A percentile compares a stretch with the other conserved stretches of the same genome.
These are phyloP conservation scores for Sporothrix phasma DNA, from an alignment of 2,329 filamentous ascomycete species.

Conservation along the genomic window DNA sequence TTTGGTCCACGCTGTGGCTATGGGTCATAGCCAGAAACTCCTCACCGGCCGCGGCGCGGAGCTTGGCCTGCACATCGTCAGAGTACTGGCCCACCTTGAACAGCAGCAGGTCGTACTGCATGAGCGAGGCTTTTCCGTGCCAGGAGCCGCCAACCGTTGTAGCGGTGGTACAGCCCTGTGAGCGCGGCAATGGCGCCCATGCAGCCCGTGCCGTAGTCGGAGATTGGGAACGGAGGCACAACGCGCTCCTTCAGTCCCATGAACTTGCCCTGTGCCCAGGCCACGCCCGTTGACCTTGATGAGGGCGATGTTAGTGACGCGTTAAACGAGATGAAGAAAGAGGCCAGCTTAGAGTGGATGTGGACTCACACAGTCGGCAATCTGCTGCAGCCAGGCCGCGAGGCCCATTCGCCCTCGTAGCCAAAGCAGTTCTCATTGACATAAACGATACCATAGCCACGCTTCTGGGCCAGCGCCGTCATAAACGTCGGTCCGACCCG, in stretches of 20 bases:
- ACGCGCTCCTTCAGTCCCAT: slow-evolving; percentile 54
- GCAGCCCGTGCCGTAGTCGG: slow-evolving; percentile 61
- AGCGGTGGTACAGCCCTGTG: slow-evolving; percentile 51
- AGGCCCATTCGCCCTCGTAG: slow-evolving; percentile 39
- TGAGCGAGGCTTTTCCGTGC: slow-evolving; percentile 52
- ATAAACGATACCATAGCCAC: slow-evolving; percentile 37
- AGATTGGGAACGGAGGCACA: slow-evolving; percentile 55
- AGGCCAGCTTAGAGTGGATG: not conserved
- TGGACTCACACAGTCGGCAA: slow-evolving; percentile 39
- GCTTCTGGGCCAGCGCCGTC: slow-evolving; percentile 29
- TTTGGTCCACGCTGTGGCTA: slow-evolving; percentile 54
- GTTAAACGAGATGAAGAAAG: not conserved
- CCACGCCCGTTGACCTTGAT: slow-evolving; percentile 37
- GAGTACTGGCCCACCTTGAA: slow-evolving; percentile 51
- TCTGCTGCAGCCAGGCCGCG: slow-evolving; percentile 42
- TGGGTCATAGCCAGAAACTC: slow-evolving; percentile 48
- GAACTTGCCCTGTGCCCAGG: slow-evolving; percentile 52
- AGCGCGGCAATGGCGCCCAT: slow-evolving; percentile 60
- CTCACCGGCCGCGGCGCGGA: slow-evolving; percentile 33
- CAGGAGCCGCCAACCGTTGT: slow-evolving; percentile 56
- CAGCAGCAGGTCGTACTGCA: slow-evolving; percentile 59
- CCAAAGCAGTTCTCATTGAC: slow-evolving; percentile 47
- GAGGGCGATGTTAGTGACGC: not conserved
- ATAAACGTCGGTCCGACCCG: slow-evolving; percentile 34
- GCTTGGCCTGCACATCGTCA: slow-evolving; percentile 38